A percentile compares a stretch with the other conserved stretches of the same genome.
phyloP scores from a whole-genome alignment of 129 eudicot species.

The Gnaphalium uliginosum region DNA sequence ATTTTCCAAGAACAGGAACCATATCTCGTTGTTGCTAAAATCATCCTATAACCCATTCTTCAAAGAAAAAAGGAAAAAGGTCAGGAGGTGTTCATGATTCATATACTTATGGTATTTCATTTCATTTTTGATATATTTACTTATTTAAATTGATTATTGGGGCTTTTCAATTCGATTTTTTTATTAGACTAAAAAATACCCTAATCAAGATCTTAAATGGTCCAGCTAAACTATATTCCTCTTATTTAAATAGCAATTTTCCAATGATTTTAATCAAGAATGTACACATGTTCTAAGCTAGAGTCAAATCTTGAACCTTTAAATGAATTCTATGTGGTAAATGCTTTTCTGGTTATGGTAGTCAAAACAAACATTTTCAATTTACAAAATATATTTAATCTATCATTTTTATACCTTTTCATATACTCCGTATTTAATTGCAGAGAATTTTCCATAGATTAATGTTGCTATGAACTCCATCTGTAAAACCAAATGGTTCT shows the following conservation, averaged over 20 bases:
- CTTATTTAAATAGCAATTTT: not conserved
- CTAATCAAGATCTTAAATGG: constrained; percentile 14
- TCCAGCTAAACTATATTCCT: not conserved
- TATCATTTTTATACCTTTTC: not conserved
- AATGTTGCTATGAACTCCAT: not conserved
- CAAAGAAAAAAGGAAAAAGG: not conserved
- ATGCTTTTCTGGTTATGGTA: not conserved
- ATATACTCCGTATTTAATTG: not conserved
- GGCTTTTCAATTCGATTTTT: not conserved
- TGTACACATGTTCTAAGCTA: constrained; percentile 2
- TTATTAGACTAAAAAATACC: not conserved
- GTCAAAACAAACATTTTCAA: constrained; percentile 10
- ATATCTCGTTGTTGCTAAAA: constrained; percentile 19
- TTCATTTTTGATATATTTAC: not conserved
- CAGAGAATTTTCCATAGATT: not conserved
- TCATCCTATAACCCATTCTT: constrained; percentile 19
- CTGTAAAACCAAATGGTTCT: constrained; percentile 16
- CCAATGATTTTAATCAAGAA: constrained; percentile 6
- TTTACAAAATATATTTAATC: not conserved
- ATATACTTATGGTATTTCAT: constrained; percentile 13
- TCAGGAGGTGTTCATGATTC: constrained; percentile 27
- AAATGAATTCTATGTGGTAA: not conserved
- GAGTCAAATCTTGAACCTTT: not conserved
- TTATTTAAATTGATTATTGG: not conserved
- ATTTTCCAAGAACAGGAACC: constrained; percentile 22